phyloP scores from a whole-genome alignment of 768 basidiomycete species.

The Nidularia pulvinata region DNA sequence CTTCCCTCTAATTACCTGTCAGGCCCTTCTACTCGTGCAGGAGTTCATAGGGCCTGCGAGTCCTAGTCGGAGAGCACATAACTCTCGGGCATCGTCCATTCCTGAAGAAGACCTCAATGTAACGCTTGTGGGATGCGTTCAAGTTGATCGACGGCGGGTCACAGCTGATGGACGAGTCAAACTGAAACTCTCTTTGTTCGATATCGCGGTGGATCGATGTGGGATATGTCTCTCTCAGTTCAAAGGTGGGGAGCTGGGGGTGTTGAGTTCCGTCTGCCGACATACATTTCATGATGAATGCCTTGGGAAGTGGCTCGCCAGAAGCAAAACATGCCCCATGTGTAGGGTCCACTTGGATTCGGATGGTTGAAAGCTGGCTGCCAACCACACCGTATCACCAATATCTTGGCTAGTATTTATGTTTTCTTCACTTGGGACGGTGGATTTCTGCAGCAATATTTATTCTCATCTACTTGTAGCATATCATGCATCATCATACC shows the following conservation, averaged over 20 bases:
- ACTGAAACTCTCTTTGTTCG: slow-evolving; percentile 66
- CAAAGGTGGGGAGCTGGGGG: slow-evolving; percentile 53
- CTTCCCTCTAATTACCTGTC: slow-evolving; percentile 10
- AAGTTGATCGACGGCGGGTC: slow-evolving; percentile 56
- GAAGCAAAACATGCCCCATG: slow-evolving; percentile 62
- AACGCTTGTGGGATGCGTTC: slow-evolving; percentile 42
- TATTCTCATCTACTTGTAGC: neutral
- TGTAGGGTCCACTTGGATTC: slow-evolving; percentile 50
- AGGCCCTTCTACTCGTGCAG: slow-evolving; percentile 62
- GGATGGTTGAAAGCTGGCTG: slow-evolving; percentile 21
- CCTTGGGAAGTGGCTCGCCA: slow-evolving; percentile 59
- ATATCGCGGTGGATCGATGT: slow-evolving; percentile 66
- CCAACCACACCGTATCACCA: neutral
- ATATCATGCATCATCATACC: neutral
- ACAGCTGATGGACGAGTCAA: slow-evolving; percentile 69
- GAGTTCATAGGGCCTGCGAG: slow-evolving; percentile 61
- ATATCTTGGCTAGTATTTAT: neutral
- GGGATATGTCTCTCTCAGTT: slow-evolving; percentile 76
- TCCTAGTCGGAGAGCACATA: slow-evolving; percentile 5
- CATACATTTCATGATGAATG: slow-evolving; percentile 72
- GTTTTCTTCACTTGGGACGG: neutral
- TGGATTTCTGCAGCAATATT: neutral
- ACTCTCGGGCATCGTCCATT: neutral
- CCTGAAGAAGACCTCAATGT: slow-evolving; percentile 17
- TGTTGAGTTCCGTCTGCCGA: slow-evolving; percentile 55